Percentiles rank a stretch among this genome's conserved stretches.
These are phyloP conservation scores for Fusarium sp. DNA, from an alignment of 2,329 filamentous ascomycete genomes.

Conservation along the genomic window DNA sequence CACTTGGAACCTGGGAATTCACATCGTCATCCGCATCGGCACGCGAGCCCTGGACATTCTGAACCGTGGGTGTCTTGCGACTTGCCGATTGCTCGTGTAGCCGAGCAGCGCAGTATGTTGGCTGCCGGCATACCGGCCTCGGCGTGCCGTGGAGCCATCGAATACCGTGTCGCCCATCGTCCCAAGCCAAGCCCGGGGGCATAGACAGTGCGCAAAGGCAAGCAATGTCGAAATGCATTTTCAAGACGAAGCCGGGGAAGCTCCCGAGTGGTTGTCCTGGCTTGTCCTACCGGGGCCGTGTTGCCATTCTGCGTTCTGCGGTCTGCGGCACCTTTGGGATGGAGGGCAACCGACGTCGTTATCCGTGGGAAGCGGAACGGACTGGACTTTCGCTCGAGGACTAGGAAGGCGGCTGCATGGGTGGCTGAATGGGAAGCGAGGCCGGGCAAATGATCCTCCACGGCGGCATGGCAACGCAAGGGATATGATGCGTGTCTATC, in stretches of 20 bases:
- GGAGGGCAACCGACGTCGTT: conserved; percentile 10
- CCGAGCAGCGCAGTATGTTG: neutral
- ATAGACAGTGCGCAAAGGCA: conserved; percentile 12
- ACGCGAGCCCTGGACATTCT: conserved; percentile 9
- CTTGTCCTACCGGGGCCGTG: conserved; percentile 19
- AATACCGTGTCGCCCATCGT: conserved; percentile 2
- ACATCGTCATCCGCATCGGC: conserved; percentile 30
- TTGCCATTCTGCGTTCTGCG: conserved; percentile 14
- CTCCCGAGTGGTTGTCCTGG: conserved; percentile 36
- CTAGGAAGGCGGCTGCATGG: conserved; percentile 20
- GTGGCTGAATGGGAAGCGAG: conserved; percentile 23
- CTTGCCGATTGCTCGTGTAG: conserved; percentile 7
- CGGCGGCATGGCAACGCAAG: conserved; percentile 16
- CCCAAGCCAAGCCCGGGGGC: conserved; percentile 1
- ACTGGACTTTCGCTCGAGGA: conserved; percentile 8
- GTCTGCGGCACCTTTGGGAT: conserved; percentile 2
- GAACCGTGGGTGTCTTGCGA: neutral
- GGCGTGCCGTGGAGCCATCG: conserved; percentile 18
- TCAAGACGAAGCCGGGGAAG: conserved; percentile 23
- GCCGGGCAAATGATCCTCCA: conserved; percentile 9
- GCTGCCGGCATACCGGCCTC: neutral
- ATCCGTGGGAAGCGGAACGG: conserved; percentile 11
- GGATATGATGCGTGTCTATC: conserved; percentile 25
- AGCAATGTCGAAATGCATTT: conserved; percentile 8
- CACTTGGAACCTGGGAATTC: conserved; percentile 27